Evolutionary conservation across 768 basidiomycete genomes (phyloP).

Genomic region (Hypholoma fasciculare): DNA sequence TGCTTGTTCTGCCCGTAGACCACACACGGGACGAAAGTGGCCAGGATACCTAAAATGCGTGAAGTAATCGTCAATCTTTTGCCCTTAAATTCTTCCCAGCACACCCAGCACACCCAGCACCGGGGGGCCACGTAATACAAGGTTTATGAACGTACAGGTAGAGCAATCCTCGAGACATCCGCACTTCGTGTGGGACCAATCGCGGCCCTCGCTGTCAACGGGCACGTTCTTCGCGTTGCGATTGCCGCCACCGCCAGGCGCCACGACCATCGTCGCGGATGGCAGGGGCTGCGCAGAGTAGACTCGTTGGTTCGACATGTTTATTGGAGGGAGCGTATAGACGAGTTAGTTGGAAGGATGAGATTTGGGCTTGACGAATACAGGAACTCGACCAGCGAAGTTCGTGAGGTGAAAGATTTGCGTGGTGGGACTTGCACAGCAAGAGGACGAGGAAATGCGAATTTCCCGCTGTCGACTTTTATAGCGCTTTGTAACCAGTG

Average conservation of each 20-base stretch:
- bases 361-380: neutral
- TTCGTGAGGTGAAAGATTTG: conserved; percentile 9
- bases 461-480: conserved; percentile 11
- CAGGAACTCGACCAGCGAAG: conserved; percentile 21
- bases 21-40: conserved; percentile 41
- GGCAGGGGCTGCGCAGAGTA: conserved; percentile 20
- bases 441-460: conserved; percentile 10
- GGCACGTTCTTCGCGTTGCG: conserved; percentile 35
- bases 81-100: neutral
- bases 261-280: conserved; percentile 23
- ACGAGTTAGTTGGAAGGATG: neutral
- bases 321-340: neutral
- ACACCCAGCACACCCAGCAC: too few species aligned
- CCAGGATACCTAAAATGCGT: conserved; percentile 27
- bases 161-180: conserved; percentile 30
- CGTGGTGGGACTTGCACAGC: conserved; percentile 18
- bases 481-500: conserved; percentile 8
- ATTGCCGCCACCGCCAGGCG: conserved; percentile 28
- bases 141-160: conserved; percentile 24
- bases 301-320: conserved; percentile 14
- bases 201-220: conserved; percentile 32
- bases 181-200: conserved; percentile 33
- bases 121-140: too few species aligned
- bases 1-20: conserved; percentile 39
- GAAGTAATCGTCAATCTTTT: neutral